phyloP scores from a whole-genome alignment of 1,139 yeast genomes.

The Pichia inconspicua region DNA sequence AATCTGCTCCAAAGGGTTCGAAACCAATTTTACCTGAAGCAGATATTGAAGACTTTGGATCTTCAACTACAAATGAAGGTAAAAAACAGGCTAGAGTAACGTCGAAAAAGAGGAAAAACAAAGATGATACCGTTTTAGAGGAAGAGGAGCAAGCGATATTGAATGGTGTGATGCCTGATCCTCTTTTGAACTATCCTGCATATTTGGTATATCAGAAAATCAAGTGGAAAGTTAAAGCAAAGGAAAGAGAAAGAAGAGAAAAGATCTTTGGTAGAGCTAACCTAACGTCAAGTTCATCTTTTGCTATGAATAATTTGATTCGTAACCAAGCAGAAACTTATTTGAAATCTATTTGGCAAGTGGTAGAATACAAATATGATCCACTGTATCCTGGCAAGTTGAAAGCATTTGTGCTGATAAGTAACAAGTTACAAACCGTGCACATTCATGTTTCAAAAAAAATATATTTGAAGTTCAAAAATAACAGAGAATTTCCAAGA shows the following conservation, averaged over 20 bases:
- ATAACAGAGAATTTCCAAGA: constrained; percentile 33
- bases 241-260: constrained; percentile 62
- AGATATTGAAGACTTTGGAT: constrained; percentile 78
- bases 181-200: constrained; percentile 64
- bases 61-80: constrained; percentile 13
- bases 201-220: constrained; percentile 76
- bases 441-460: constrained; percentile 68
- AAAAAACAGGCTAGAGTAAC: constrained; percentile 35
- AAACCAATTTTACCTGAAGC: constrained; percentile 26
- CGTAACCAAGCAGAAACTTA: constrained; percentile 72
- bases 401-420: constrained; percentile 63
- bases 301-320: constrained; percentile 59
- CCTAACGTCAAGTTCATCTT: constrained; percentile 35
- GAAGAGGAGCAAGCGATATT: constrained; percentile 41
- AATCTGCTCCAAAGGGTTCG: constrained; percentile 29
- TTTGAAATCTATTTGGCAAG: constrained; percentile 77
- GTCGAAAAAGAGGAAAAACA: constrained; percentile 32
- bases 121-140: constrained; percentile 30
- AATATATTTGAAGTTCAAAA: constrained; percentile 60
- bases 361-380: constrained; percentile 59
- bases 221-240: constrained; percentile 75
- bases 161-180: constrained; percentile 55
- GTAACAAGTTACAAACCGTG: constrained; percentile 66
- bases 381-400: constrained; percentile 64
- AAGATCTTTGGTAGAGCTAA: constrained; percentile 65